Base-by-base conservation (phyloP, 2,329 filamentous ascomycete species). In the Penicillium sp. region DNA sequence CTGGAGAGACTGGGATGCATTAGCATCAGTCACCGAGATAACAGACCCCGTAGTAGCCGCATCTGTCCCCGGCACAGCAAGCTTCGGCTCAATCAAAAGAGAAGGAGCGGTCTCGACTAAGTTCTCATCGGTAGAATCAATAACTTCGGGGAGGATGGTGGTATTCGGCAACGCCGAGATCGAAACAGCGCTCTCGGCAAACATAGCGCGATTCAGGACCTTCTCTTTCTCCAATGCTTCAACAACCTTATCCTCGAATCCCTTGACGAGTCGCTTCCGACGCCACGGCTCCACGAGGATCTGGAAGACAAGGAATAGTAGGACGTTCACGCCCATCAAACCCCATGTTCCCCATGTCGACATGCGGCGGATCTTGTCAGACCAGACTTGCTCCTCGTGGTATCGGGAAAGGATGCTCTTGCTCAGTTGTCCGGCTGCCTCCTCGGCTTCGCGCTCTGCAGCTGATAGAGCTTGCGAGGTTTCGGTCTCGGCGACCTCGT, bases 331-430 rank as follows among this genome's bases (percentile, higher is more conserved):
- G 25, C 93, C 93, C 94, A 99, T 99, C 61, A 99, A 79, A 0
- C 93, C 94, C 87, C 95, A 97, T 0, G 94, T 99, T 37, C 95
- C 93, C 94, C 94, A 99, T 0, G 94, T 99, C 73, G 90, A 94
- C 82, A 96, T 96, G 64, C 94, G 84, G 37, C 94, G 84, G 72
- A 99, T 99, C 67, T 96, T 93, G 74, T 99, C 94, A 71, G 91
- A 96, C 94, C 94, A 99, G 56, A 99, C 95, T 79, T 99, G 94
- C 79, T 99, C 94, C 78, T 99, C 94, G 75, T 99, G 94, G 76
- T 99, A 99, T 60, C 95, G 86, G 61, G 89, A 89, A 51, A 97
- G 80, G 67, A 97, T 97, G 50, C 88, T 87, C 61, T 89, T 87
- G 71, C 89, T 93, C 54, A 99, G 80, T 67, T 87, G 84, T 52